A percentile compares a stretch with the other conserved stretches of the same genome.
Evolutionary conservation across 495 filamentous ascomycete genomes (phyloP).

Genomic region (Pseudomonodictys pantanalensis): DNA sequence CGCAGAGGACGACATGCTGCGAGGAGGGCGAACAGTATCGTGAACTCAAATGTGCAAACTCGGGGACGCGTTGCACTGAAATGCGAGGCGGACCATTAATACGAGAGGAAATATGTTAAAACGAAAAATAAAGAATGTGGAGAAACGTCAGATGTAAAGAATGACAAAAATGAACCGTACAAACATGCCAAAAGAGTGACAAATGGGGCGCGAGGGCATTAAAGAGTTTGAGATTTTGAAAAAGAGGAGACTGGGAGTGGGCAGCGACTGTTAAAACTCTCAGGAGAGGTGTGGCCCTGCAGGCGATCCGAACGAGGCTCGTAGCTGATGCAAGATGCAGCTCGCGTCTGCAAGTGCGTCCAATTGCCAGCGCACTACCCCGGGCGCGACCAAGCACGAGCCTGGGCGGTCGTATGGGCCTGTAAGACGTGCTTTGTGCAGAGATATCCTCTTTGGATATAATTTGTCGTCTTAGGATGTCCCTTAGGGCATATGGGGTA

Average conservation of each 20-base stretch:
- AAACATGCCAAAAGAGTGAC: constrained; percentile 36
- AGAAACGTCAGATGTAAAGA: constrained; percentile 32
- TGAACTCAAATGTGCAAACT: constrained; percentile 12
- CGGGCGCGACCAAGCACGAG: constrained; percentile 21
- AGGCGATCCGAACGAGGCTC: constrained; percentile 24
- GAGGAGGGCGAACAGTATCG: constrained; percentile 12
- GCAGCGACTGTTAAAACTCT: constrained; percentile 34
- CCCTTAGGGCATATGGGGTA: constrained; percentile 4
- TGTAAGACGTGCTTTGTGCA: constrained; percentile 1
- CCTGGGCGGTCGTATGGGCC: too few relatives aligned
- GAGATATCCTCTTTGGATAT: background rate
- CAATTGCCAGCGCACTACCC: constrained; percentile 20
- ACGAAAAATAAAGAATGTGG: constrained; percentile 32
- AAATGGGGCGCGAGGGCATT: constrained; percentile 35
- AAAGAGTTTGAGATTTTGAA: constrained; percentile 33
- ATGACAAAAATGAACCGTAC: constrained; percentile 34
- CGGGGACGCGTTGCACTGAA: constrained; percentile 11
- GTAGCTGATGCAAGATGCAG: constrained; percentile 30
- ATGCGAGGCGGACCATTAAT: constrained; percentile 24
- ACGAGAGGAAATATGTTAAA: constrained; percentile 30
- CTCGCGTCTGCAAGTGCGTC: constrained; percentile 13
- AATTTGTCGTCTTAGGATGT: constrained; percentile 4
- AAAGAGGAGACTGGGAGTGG: constrained; percentile 27
- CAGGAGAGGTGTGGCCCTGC: constrained; percentile 23
- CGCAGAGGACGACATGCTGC: constrained; percentile 29